phyloP scores from a whole-genome alignment of 495 filamentous ascomycete species.

The Cercophora scortea region DNA sequence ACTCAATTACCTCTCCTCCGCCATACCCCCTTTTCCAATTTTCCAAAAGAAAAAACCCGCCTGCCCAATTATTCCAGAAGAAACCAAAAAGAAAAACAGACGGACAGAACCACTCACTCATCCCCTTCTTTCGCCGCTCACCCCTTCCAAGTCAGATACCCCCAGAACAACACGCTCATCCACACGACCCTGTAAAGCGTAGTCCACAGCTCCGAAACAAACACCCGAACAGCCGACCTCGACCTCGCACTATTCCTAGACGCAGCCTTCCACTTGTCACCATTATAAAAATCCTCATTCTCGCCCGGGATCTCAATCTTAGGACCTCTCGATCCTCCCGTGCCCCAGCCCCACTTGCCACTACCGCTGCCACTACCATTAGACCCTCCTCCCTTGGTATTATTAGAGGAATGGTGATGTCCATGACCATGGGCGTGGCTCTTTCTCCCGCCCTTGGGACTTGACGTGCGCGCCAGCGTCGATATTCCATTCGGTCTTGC shows the following conservation, averaged over 20 bases:
- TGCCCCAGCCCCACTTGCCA: constrained; percentile 32
- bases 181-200: constrained; percentile 34
- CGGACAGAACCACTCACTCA: too few relatives aligned
- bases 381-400: too few relatives aligned
- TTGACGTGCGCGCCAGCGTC: constrained; percentile 4
- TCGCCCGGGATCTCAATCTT: constrained; percentile 36
- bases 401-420: constrained; percentile 5
- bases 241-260: background rate
- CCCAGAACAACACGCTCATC: constrained; percentile 37
- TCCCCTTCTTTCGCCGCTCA: too few relatives aligned
- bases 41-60: too few relatives aligned
- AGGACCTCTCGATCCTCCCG: constrained; percentile 22
- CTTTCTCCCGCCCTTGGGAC: constrained; percentile 1
- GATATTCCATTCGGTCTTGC: constrained; percentile 6
- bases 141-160: constrained; percentile 31
- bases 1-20: background rate
- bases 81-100: too few relatives aligned
- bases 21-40: background rate
- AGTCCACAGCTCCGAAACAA: constrained; percentile 38
- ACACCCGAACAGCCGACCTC: constrained; percentile 15
- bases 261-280: constrained; percentile 25
- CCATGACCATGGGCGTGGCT: background rate
- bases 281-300: constrained; percentile 24
- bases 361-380: background rate
- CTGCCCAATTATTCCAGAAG: background rate